These are phyloP conservation scores for Skeletonema tropicum DNA, from an alignment of 108 stramenopile genomes.

Conservation along the genomic window DNA sequence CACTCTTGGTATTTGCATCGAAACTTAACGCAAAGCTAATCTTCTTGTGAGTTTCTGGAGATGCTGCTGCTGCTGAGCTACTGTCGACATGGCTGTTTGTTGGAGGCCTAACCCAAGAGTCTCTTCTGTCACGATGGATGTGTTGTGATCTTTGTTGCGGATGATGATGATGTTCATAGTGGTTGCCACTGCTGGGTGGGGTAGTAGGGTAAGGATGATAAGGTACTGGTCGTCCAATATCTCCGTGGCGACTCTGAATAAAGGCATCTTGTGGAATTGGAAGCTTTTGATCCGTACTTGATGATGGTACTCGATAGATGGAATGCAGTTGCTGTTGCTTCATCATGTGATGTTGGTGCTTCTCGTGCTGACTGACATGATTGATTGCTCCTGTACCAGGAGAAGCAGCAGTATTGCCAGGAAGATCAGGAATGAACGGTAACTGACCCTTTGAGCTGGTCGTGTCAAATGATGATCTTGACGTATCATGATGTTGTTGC, in stretches of 20 bases:
- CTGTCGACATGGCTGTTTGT: neutral
- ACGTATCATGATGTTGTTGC: neutral
- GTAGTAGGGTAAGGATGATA: neutral
- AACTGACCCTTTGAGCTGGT: neutral
- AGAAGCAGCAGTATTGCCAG: neutral
- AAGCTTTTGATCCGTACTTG: neutral
- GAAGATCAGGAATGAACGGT: neutral
- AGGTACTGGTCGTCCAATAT: neutral
- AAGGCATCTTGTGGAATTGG: neutral
- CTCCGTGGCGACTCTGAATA: neutral
- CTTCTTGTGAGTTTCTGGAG: neutral
- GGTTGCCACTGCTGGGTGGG: neutral
- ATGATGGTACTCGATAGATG: neutral
- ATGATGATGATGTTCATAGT: neutral
- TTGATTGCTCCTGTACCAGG: neutral
- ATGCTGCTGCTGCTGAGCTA: neutral
- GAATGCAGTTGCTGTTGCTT: neutral
- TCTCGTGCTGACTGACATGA: neutral
- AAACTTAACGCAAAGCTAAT: conserved; percentile 1
- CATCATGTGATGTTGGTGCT: neutral
- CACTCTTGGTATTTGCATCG: neutral
- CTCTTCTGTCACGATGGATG: neutral
- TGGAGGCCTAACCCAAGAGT: neutral
- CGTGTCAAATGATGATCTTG: neutral
- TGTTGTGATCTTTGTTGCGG: neutral